Evolutionary conservation across 441 rosid species (phyloP), one percentile per base, ranked within the genome.

Genomic region (Brassica hybrid): DNA sequence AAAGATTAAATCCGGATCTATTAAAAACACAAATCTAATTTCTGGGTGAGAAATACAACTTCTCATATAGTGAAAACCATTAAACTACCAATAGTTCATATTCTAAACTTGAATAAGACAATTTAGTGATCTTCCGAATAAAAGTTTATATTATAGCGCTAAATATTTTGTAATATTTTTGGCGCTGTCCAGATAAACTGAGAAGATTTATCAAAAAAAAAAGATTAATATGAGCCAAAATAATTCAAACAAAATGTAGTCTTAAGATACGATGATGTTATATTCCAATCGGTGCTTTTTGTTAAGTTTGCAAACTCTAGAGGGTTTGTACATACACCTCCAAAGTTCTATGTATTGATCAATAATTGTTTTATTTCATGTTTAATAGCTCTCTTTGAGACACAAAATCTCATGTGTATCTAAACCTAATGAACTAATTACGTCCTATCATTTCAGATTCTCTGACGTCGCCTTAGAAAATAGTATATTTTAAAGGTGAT

Each of bases 401-500:
- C 4, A 27, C 25, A 48, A 19, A 34, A 36, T 36, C 3, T 67
- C 17, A 50, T 59, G 54, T 45, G 60, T 59, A 60, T 67, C 54
- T 60, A 61, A 41, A 41, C 21, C 7, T 25, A 7, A 1, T 14
- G 9, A 67, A 41, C 17, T 38, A 14, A 10, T 36, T 16, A 38
- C 11, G 2, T 6, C 38, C 4, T 30, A 69, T 62, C 65, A 21
- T 50, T 14, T 32, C 9, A 61, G 74, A 62, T 69, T 62, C 30
- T 21, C 5, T 76, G 41, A 69, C 18, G 21, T 69, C 7, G 21
- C 17, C 56, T 54, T 14, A 52, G 54, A 32, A 14, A 25, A 32
- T 32, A 21, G 23, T 21, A 61, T 48, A 21, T 18, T 67, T 1
- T 3, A 30, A 75, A 76, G 10, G 57, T 63, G 74, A 34, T 32